Percentiles rank a stretch among this genome's conserved stretches.
Conservation (phyloP, 495 filamentous ascomycete species). For the Neurospora pannonica region DNA sequence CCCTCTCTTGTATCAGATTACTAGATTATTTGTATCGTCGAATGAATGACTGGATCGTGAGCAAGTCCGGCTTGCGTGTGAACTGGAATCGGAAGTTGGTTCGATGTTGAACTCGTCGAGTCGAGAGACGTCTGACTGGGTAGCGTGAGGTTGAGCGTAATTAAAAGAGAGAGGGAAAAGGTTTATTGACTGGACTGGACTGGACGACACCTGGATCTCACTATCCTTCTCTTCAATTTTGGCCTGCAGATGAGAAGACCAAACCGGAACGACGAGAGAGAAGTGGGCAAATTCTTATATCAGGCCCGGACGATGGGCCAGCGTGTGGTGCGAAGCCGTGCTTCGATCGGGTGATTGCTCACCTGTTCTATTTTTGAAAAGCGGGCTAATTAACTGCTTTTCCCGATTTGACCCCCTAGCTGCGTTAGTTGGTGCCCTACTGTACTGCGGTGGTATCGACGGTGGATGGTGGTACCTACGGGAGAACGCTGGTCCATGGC, state of each 20-base stretch:
- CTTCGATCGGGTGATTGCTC: constrained; percentile 5
- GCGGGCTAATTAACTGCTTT: constrained; percentile 26
- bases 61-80: constrained; percentile 47
- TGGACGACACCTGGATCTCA: constrained; percentile 40
- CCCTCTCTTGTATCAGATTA: constrained; percentile 27
- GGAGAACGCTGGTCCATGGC: neutral
- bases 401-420: constrained; percentile 23
- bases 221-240: constrained; percentile 24
- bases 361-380: constrained; percentile 33
- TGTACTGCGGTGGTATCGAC: neutral
- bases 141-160: constrained; percentile 23
- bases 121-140: constrained; percentile 23
- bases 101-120: constrained; percentile 6
- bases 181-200: constrained; percentile 25
- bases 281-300: constrained; percentile 45
- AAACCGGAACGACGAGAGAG: constrained; percentile 13
- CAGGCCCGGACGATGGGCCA: constrained; percentile 16
- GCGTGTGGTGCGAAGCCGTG: constrained; percentile 1
- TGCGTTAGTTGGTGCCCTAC: neutral
- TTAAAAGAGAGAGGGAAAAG: constrained; percentile 26
- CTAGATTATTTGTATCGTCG: constrained; percentile 33
- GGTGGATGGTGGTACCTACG: neutral
- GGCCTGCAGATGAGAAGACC: constrained; percentile 23
- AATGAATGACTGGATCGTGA: constrained; percentile 42
- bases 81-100: constrained; percentile 16